Base-by-base conservation (phyloP, 768 basidiomycete genomes). In the Lyophyllum atratum region DNA sequence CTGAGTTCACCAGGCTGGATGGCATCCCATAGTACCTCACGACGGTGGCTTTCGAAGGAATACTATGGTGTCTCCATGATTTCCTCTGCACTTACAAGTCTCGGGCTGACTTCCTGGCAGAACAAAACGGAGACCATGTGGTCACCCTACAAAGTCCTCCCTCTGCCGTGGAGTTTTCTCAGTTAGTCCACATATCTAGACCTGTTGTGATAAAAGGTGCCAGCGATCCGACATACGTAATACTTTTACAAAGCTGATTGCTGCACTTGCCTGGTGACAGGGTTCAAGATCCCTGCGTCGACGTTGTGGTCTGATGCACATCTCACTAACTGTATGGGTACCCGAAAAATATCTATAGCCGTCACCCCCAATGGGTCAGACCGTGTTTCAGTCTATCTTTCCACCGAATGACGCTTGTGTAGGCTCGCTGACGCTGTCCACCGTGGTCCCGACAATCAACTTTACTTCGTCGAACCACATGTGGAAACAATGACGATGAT, bases 341-440 rank as follows among this genome's bases (percentile, higher is more conserved):
- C 81, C 4, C 70, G 69, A 25, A 52, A 60, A 29, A 80, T 95
- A 37, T 88, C 89, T 7, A 84, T 95, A 28, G 90, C 93, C 1
- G 79, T 89, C 40, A 95, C 93, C 5, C 91, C 93, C 0, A 84
- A 93, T 59, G 93, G 93, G 93, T 93, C 60, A 60, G 80, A 57
- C 14, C 37, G 21, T 7, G 19, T 15, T 56, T 43, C 17, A 42
- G 33, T 54, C 47, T 54, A n/a, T 34, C 22, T 39, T 28, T 29
- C 5, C 40, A 44, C 34, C 50, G 33, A 60, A 54, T 64, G 56
- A 56, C 47, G 60, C 61, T 50, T 26, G 45, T 24, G 50, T 43
- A 92, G 92, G 21, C 83, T 83, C 55, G 93, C 92, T 58, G 93
- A 95, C 70, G 86, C 92, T 17, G 78, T 94, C 37, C 79, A 80